Evolutionary conservation across 83 land plant species (phyloP).

Genomic region (Picea mariana): DNA sequence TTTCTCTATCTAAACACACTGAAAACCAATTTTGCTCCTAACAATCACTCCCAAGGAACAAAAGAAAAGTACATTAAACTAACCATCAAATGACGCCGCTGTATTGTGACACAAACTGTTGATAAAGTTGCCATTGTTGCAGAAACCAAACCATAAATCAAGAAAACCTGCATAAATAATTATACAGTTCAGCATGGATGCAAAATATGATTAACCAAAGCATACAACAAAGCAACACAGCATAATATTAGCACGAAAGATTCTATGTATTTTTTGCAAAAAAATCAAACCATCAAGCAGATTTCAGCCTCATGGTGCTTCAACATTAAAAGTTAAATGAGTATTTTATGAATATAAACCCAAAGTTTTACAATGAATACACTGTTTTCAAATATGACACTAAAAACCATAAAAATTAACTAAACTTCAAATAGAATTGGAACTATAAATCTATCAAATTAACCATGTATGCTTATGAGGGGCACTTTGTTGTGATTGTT

Average conservation of each 20-base stretch:
- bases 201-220: neutral
- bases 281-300: neutral
- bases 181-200: neutral
- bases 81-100: slow-evolving; percentile 95
- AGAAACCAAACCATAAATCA: slow-evolving; percentile 69
- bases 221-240: neutral
- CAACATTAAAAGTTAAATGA: neutral
- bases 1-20: neutral
- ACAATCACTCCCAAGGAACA: neutral
- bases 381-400: neutral
- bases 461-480: too few species aligned
- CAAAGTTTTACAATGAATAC: neutral
- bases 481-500: too few species aligned
- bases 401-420: too few species aligned
- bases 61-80: slow-evolving; percentile 9
- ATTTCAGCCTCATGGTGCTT: neutral
- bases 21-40: neutral
- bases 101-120: slow-evolving; percentile 80
- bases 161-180: slow-evolving; percentile 55
- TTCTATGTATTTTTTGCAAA: neutral
- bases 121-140: slow-evolving; percentile 57
- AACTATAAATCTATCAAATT: too few species aligned
- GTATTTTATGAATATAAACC: neutral
- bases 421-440: too few species aligned
- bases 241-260: neutral